Evolutionary conservation across 495 filamentous ascomycete genomes (phyloP).

Genomic region (Aspergillus ostianus): DNA sequence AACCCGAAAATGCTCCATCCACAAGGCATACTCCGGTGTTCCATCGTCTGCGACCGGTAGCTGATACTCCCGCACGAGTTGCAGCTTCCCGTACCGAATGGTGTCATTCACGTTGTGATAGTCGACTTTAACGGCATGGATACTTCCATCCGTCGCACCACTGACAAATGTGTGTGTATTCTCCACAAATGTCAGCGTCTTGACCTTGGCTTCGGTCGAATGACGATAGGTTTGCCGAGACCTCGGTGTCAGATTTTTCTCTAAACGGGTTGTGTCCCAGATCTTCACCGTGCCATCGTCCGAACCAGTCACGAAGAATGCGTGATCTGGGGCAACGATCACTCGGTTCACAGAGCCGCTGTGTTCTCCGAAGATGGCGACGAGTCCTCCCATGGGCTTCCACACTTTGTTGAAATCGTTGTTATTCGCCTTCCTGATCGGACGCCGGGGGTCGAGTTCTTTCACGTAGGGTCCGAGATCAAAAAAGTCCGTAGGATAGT

Average conservation of each 20-base stretch:
- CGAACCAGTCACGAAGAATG: constrained; percentile 90
- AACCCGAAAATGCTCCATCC: constrained; percentile 87
- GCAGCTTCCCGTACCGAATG: constrained; percentile 74
- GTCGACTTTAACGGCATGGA: constrained; percentile 86
- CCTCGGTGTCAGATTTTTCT: constrained; percentile 82
- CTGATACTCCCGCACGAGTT: constrained; percentile 75
- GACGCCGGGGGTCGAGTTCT: constrained; percentile 59
- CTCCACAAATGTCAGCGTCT: constrained; percentile 83
- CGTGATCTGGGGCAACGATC: constrained; percentile 81
- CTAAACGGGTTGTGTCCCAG: constrained; percentile 88
- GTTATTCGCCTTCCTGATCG: constrained; percentile 58
- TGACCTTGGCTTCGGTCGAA: constrained; percentile 65
- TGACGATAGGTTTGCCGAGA: constrained; percentile 87
- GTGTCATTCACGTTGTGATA: constrained; percentile 58
- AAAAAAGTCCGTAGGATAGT: constrained; percentile 74
- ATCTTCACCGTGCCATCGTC: constrained; percentile 91
- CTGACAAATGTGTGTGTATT: constrained; percentile 92
- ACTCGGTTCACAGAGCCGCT: constrained; percentile 78
- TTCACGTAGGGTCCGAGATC: constrained; percentile 77
- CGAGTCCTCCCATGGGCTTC: constrained; percentile 79
- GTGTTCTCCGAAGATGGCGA: constrained; percentile 89
- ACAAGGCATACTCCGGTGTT: constrained; percentile 70
- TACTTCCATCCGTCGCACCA: constrained; percentile 83
- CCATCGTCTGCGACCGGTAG: constrained; percentile 51
- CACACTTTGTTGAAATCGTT: constrained; percentile 58